Evolutionary conservation across 148 eudicot genomes (phyloP).

Genomic region (Euryodendron excelsum): DNA sequence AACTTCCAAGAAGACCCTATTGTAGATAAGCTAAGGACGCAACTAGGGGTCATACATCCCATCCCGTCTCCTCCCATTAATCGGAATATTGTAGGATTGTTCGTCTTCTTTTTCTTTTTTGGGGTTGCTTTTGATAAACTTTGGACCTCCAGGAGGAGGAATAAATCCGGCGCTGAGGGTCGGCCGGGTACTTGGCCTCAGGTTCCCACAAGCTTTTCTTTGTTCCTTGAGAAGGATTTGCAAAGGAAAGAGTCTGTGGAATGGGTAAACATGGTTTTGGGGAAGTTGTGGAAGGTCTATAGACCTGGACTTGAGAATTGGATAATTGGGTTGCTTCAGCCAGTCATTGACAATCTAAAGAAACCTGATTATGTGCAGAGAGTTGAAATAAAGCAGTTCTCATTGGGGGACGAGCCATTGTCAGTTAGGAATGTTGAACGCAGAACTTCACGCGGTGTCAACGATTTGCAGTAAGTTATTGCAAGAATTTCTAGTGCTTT

Average conservation of each 20-base stretch:
- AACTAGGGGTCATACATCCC: conserved; percentile 85
- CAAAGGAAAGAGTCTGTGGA: conserved; percentile 97
- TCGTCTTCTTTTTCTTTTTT: conserved; percentile 84
- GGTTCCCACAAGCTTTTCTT: conserved; percentile 65
- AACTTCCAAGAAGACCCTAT: conserved; percentile 80
- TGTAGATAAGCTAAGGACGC: conserved; percentile 87
- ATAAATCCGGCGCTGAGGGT: conserved; percentile 26
- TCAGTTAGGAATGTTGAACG: conserved; percentile 96
- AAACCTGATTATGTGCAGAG: conserved; percentile 93
- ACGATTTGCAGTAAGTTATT: conserved; percentile 89
- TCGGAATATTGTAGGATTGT: conserved; percentile 59
- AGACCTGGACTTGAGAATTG: conserved; percentile 87
- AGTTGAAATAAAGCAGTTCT: conserved; percentile 93
- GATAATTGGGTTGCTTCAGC: conserved; percentile 86
- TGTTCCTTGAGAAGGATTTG: conserved; percentile 82
- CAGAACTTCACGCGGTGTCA: conserved; percentile 79
- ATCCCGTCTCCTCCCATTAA: conserved; percentile 84
- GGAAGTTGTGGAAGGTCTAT: conserved; percentile 94
- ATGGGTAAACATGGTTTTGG: conserved; percentile 99
- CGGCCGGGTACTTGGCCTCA: conserved; percentile 61
- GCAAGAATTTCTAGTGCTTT: background rate
- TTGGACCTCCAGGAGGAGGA: conserved; percentile 72
- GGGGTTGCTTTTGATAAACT: conserved; percentile 87
- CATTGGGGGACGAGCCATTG: conserved; percentile 90
- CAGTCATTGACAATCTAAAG: conserved; percentile 82